Base-by-base conservation (phyloP, 208 protist species). In the Trypanosoma cruzi region DNA sequence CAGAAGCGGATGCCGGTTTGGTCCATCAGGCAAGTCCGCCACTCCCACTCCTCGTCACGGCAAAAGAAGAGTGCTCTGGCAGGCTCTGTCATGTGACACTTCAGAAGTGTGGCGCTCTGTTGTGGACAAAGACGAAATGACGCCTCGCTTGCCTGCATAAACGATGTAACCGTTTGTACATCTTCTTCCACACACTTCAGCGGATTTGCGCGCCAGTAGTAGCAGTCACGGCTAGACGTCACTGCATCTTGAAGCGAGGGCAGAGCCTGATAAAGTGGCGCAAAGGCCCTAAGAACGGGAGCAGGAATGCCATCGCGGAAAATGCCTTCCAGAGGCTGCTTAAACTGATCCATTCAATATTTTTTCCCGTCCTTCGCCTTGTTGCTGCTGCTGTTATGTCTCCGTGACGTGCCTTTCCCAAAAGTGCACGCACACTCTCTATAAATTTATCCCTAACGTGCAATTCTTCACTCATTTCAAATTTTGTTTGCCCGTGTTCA, bases 51-150 rank as follows among this genome's bases (percentile, higher is more conserved):
- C 68, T 96, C 91, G 66, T 96, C 91, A 31, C 91, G 86, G 73
- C 91, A 96, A 78, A 96, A 96, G 56, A 82, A 96, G 26, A 96
- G 81, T n/a, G 88, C 91, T 57, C 84, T 83, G 14, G 88, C 85
- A 10, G 91, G 91, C 74, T 96, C 88, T 37, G 91, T 96, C 91
- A 94, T 93, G 83, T 96, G 91, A 73, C 91, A 96, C 81, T 96
- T 96, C 22, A 96, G 79, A 66, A 96, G 75, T 59, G 88, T 96
- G 20, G 91, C 88, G 68, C 85, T 92, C 74, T 94, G 86, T 73
- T 96, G 91, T 42, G 91, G 91, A 68, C 91, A 96, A 29, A 96
- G 80, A 42, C 91, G 91, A 62, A 94, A 96, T n/a, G 77, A 85
- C 0, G 91, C 88, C 53, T 96, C 88, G 29, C 81, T 88, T 16